Evolutionary conservation across 116 monocot genomes (phyloP), one percentile per base, ranked within the genome.

Genomic region (Posidonia oceanica): DNA sequence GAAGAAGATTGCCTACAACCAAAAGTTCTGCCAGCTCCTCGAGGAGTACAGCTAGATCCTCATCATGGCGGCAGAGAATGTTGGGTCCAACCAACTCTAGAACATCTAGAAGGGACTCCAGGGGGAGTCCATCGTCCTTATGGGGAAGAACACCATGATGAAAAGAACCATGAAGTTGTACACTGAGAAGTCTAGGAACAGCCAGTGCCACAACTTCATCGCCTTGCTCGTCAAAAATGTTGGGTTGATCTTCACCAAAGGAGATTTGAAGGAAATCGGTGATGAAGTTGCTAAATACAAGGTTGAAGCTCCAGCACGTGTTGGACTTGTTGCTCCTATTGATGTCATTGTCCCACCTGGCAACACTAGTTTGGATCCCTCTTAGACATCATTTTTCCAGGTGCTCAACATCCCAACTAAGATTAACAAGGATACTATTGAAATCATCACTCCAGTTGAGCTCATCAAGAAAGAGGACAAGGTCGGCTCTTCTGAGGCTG

Each of bases 251-350:
- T 84, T 84, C 51, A 84, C 84, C 12, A 84, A 81, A 67, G 85
- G 85, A 22, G 87, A 87, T 66, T 76, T 87, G 12, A 83, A 88
- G 77, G 88, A 84, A 75, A 78, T 88, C 1, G 84, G 84, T 17
- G 88, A 88, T 69, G 88, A 88, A 63, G 88, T 88, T 23, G 82
- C 84, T 5, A 88, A 84, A 41, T 88, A 88, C 84, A 88, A 88
- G 84, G 80, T 87, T 82, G 87, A 84, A 73, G 84, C 84, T 53
- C 87, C 87, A 63, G 87, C 87, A 51, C 87, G 87, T 82, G 87
- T 87, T 61, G 84, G 84, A 3, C 84, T 87, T 69, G 79, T 87
- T 61, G 84, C 87, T 42, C 87, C 87, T 0, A 87, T 87, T 68
- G 84, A 87, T 80, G 87, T 87, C 1, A 51, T 87, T 67, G 87